Base-by-base conservation (phyloP, 2,329 filamentous ascomycete genomes). In the Thermomyces lanuginosus region DNA sequence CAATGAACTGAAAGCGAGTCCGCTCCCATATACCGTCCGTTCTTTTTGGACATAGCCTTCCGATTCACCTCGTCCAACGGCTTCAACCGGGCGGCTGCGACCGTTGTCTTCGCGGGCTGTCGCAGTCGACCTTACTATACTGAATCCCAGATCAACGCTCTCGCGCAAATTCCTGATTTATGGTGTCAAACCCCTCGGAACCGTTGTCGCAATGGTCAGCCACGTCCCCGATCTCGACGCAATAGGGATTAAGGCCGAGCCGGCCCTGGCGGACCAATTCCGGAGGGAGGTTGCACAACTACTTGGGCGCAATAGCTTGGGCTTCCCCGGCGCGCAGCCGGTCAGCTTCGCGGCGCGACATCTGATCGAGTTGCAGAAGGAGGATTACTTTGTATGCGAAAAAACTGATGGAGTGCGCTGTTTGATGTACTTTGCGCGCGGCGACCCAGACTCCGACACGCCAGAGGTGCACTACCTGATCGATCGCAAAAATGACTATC, bases 401-500 rank as follows among this genome's bases (percentile, higher is more conserved):
- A 98, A 98, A 60, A 92, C 86, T 1, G 89, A 98, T 48, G 89
- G 89, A 29, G 81, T 95, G 36, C 74, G 89, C 36, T 93, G 91
- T 51, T 69, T 98, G n/a, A 69, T 98, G 37, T 95, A 91, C 61
- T 72, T 89, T 38, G 82, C 80, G 26, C 47, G 49, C 29, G 53
- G 52, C 4, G 55, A 59, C 19, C 46, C 48, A 11, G 52, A 61
- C 5, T 75, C 76, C 46, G 59, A 61, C 13, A 65, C 72, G 21
- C 49, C 59, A 4, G 82, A 91, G 48, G 67, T 75, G 13, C 79
- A 89, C 46, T 93, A 92, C 58, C 66, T 98, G 30, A 92, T 98
- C 56, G 86, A 98, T 57, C 82, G 89, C 46, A 92, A 84, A 58
- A 95, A 98, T 58, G 83, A 95, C 51, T 98, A 89, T 61, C 92